Conservation (phyloP, 2,329 filamentous ascomycete species). For the Sporothrix curviconia region DNA sequence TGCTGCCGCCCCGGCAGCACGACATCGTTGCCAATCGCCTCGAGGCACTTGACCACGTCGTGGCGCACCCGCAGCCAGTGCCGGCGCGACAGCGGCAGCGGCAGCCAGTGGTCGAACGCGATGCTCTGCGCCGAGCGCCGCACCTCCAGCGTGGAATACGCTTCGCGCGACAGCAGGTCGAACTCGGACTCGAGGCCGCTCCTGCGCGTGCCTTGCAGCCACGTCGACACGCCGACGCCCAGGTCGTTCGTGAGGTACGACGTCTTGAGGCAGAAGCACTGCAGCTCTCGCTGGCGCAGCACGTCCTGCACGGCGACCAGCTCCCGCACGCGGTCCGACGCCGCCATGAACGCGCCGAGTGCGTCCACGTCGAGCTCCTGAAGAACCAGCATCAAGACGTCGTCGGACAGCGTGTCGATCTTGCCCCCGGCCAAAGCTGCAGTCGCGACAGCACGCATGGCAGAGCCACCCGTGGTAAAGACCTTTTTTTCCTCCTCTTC, state of each 20-base stretch:
- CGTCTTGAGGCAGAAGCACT: constrained; percentile 41
- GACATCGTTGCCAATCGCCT: constrained; percentile 19
- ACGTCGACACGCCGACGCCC: constrained; percentile 35
- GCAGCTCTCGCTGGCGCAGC: constrained; percentile 37
- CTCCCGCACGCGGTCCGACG: constrained; percentile 30
- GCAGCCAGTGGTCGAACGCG: constrained; percentile 37
- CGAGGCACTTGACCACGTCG: constrained; percentile 24
- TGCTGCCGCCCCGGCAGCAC: not conserved
- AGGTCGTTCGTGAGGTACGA: constrained; percentile 33
- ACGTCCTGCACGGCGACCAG: constrained; percentile 31
- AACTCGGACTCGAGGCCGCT: constrained; percentile 39
- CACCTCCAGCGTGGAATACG: constrained; percentile 31
- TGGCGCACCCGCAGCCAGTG: constrained; percentile 37
- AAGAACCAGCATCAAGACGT: constrained; percentile 33
- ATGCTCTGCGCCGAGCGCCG: constrained; percentile 37
- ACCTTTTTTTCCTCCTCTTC: too few species aligned
- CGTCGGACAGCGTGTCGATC: constrained; percentile 33
- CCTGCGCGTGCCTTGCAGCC: not conserved
- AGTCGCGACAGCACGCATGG: not conserved
- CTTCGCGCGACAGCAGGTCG: constrained; percentile 39
- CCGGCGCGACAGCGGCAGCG: constrained; percentile 37
- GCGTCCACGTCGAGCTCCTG: constrained; percentile 31
- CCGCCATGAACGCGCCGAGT: constrained; percentile 31
- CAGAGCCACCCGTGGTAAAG: too few species aligned
- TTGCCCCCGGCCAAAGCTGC: constrained; percentile 1